Evolutionary conservation across 805 yeast species (phyloP).

Genomic region (Yarrowia sp.): DNA sequence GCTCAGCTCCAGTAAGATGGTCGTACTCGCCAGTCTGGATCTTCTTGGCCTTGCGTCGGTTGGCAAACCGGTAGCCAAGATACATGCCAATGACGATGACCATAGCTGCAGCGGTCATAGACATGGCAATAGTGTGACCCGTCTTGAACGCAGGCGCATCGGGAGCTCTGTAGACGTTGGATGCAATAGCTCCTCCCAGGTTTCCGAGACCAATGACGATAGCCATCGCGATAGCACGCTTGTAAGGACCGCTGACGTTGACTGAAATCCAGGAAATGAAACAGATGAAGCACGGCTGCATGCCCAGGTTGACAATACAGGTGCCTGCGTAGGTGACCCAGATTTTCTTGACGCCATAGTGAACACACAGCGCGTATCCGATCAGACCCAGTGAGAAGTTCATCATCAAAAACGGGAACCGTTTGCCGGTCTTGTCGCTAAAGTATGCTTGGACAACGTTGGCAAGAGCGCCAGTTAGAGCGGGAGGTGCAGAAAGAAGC

Average conservation of each 20-base stretch:
- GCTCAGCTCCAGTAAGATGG: background rate
- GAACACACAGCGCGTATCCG: conserved; percentile 46
- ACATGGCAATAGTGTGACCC: conserved; percentile 51
- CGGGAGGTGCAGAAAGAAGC: conserved; percentile 48
- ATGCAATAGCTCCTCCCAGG: conserved; percentile 59
- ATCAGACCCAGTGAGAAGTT: conserved; percentile 36
- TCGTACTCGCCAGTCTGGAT: background rate
- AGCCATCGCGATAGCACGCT: conserved; percentile 54
- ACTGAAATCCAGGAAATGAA: conserved; percentile 58
- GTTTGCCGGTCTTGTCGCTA: conserved; percentile 38
- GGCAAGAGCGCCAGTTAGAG: conserved; percentile 39
- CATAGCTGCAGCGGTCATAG: conserved; percentile 42
- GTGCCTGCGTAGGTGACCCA: conserved; percentile 50
- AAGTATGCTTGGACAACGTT: conserved; percentile 30
- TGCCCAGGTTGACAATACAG: conserved; percentile 52
- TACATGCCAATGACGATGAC: conserved; percentile 5
- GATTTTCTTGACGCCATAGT: conserved; percentile 41
- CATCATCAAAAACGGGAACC: conserved; percentile 35
- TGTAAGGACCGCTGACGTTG: conserved; percentile 54
- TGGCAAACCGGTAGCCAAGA: background rate
- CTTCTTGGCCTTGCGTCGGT: background rate
- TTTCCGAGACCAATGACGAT: conserved; percentile 63
- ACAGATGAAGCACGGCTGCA: conserved; percentile 57
- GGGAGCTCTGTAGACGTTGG: conserved; percentile 50
- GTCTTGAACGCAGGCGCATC: conserved; percentile 55